Evolutionary conservation across 148 eudicot species (phyloP).

Genomic region (Gaultheria prostrata): DNA sequence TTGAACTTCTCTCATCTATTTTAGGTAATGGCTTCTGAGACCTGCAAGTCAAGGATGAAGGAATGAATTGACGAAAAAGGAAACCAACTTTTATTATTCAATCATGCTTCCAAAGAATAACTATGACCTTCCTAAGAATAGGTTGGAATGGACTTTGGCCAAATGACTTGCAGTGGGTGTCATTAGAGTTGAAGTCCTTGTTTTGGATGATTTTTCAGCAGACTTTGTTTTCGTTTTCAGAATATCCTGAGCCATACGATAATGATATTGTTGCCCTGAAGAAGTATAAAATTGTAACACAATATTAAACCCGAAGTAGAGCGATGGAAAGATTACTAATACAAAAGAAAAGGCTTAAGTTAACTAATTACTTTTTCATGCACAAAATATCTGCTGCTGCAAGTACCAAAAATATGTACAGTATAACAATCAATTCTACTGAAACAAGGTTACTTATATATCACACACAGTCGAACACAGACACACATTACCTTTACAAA

Average conservation of each 20-base stretch:
- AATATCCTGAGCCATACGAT: constrained; percentile 17
- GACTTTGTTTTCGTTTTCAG: constrained; percentile 34
- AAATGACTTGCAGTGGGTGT: constrained; percentile 85
- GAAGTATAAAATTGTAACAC: background rate
- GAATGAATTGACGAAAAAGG: background rate
- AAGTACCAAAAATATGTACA: background rate
- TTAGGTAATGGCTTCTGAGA: constrained; percentile 29
- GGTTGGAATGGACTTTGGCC: constrained; percentile 46
- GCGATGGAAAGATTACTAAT: background rate
- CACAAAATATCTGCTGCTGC: background rate
- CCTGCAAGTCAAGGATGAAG: constrained; percentile 29
- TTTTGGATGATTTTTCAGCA: constrained; percentile 23
- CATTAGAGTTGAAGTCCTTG: constrained; percentile 57
- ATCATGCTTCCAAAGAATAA: background rate
- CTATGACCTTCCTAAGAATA: constrained; percentile 30
- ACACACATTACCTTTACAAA: background rate
- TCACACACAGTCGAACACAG: background rate
- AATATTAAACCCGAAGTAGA: background rate
- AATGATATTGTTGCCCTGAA: constrained; percentile 21
- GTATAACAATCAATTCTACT: background rate
- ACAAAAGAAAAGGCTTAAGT: background rate
- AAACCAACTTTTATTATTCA: background rate
- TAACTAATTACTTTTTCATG: background rate
- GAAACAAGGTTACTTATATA: background rate
- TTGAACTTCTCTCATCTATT: constrained; percentile 27